phyloP scores from a whole-genome alignment of 208 protist genomes.

The Entamoeba invadens region DNA sequence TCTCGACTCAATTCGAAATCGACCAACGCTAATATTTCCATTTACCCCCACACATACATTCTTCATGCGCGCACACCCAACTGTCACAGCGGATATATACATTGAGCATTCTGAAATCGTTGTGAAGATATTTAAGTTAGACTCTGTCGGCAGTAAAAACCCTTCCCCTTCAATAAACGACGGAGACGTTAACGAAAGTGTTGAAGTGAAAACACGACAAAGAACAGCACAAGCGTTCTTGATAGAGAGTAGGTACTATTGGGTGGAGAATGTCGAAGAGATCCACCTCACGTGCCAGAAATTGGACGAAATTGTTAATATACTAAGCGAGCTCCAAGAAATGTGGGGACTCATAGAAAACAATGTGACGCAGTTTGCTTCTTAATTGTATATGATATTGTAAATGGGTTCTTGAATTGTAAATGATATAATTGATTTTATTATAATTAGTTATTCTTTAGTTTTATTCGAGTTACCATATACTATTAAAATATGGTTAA shows the following conservation, averaged over 20 bases:
- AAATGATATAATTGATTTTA: not conserved
- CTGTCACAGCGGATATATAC: not conserved
- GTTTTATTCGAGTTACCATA: not conserved
- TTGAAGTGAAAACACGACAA: not conserved
- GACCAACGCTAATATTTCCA: not conserved
- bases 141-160: not conserved
- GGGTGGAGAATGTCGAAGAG: not conserved
- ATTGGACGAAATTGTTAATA: not conserved
- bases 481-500: not conserved
- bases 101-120: not conserved
- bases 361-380: not conserved
- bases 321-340: not conserved
- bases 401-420: not conserved
- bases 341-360: not conserved
- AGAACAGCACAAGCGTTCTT: not conserved
- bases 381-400: not conserved
- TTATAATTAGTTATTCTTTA: not conserved
- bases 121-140: not conserved
- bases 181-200: not conserved
- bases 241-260: not conserved
- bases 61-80: not conserved
- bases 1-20: not conserved
- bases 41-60: not conserved
- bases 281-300: not conserved
- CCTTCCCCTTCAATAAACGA: not conserved